Base-by-base conservation (phyloP, 2,329 filamentous ascomycete genomes). In the Colletotrichum sp. region DNA sequence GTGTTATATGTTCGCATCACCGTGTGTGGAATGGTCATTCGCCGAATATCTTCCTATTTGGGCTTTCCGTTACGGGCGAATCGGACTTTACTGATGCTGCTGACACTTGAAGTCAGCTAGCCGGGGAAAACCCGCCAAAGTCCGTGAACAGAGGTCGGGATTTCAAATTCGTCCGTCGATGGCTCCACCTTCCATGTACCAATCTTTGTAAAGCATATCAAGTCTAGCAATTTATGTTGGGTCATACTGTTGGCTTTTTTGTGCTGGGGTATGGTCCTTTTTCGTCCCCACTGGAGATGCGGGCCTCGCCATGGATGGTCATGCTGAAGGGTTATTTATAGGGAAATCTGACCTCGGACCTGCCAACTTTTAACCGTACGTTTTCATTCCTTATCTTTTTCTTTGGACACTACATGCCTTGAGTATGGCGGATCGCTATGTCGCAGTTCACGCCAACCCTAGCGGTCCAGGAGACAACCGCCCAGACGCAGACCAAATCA, bases 401-500 rank as follows among this genome's bases (percentile, higher is more conserved):
- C 16, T 18, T 28, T 57, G 3, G 6, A 13, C 44, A 49, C 44
- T 21, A 49, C 10, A 13, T 49, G 18, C 44, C 44, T 49, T 21
- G n/a, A 49, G n/a, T 21, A 49, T 49, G 44, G 44, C 44, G 44
- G 44, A 49, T 49, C 55, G 55, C 15, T 59, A 59, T 26, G 24
- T 59, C n/a, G 55, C 21, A 65, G 62, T 21, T 24, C 44, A 67
- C 18, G 16, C 28, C 15, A 32, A 67, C 5, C 64, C 64, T 26
- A 21, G n/a, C 21, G 76, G 77, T 4, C 72, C 76, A 24, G 77
- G 76, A 24, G 77, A 78, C 55, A 28, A 18, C 2, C 69, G 77
- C 2, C 77, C 77, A 7, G 77, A 72, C 10, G 77, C 77, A n/a
- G 52, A 74, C 5, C 69, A 77, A 52, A 73, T 78, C 24, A 26